phyloP scores from a whole-genome alignment of 192 early-diverging fungal species.

The Linnemannia zychae region DNA sequence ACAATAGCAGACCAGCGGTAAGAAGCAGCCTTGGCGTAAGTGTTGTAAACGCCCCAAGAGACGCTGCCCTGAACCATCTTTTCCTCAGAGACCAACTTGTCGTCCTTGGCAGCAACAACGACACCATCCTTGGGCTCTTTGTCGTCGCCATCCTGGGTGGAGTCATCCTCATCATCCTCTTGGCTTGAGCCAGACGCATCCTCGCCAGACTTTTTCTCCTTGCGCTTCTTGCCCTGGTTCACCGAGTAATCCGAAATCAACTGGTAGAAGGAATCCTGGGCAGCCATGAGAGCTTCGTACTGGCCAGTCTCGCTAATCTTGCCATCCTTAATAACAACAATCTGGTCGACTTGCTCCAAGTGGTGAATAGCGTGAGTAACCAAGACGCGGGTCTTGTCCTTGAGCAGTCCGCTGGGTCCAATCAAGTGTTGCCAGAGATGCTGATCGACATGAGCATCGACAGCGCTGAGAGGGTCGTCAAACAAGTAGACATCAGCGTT shows the following conservation, averaged over 20 bases:
- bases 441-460: conserved; percentile 72
- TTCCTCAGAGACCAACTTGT: conserved; percentile 82
- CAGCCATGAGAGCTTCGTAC: conserved; percentile 74
- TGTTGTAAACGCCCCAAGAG: conserved; percentile 79
- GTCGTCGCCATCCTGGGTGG: conserved; percentile 62
- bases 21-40: conserved; percentile 85
- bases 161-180: conserved; percentile 53
- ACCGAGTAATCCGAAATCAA: conserved; percentile 82
- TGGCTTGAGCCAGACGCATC: neutral
- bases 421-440: conserved; percentile 89
- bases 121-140: conserved; percentile 23
- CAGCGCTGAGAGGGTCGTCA: conserved; percentile 71
- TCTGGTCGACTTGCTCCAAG: conserved; percentile 73
- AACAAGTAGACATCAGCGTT: conserved; percentile 73
- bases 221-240: conserved; percentile 57
- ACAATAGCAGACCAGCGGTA: conserved; percentile 67
- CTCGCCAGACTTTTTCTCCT: conserved; percentile 20
- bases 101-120: conserved; percentile 24
- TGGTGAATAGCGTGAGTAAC: conserved; percentile 89
- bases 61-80: conserved; percentile 87
- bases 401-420: conserved; percentile 85
- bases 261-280: conserved; percentile 70
- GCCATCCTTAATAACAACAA: conserved; percentile 83
- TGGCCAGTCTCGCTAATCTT: conserved; percentile 74
- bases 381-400: conserved; percentile 82